Evolutionary conservation across 306 rosid species (phyloP).

Genomic region (Alnus rubra): DNA sequence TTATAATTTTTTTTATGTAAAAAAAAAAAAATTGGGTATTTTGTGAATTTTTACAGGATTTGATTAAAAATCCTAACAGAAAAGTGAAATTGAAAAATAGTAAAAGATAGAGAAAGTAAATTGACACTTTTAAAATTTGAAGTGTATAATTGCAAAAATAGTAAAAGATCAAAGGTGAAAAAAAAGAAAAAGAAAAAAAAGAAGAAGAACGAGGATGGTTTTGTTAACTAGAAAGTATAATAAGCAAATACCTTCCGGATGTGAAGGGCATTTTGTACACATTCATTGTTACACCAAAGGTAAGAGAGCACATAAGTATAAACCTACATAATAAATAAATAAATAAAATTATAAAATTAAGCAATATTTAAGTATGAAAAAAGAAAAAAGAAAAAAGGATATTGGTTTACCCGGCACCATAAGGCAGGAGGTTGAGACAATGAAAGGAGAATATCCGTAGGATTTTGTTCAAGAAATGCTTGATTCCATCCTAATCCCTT

Average conservation of each 20-base stretch:
- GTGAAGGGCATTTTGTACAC: slow-evolving; percentile 32
- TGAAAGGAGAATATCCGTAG: background rate
- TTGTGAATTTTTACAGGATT: no score
- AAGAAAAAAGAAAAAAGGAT: background rate
- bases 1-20: no score
- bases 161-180: no score
- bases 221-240: background rate
- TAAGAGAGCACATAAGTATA: slow-evolving; percentile 7
- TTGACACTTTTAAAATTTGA: no score
- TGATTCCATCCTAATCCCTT: background rate
- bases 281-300: slow-evolving; percentile 33
- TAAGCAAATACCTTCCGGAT: slow-evolving; percentile 14
- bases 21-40: background rate
- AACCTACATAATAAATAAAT: slow-evolving; percentile 3
- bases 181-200: no score
- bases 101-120: no score
- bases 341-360: background rate
- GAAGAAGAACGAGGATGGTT: background rate
- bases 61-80: no score
- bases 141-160: no score
- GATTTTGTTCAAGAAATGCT: background rate
- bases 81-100: no score
- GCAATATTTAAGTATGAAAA: no score
- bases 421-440: slow-evolving; percentile 1
- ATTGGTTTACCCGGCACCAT: background rate